Conservation (phyloP, 2,329 filamentous ascomycete genomes). For the Penicillium sp. region DNA sequence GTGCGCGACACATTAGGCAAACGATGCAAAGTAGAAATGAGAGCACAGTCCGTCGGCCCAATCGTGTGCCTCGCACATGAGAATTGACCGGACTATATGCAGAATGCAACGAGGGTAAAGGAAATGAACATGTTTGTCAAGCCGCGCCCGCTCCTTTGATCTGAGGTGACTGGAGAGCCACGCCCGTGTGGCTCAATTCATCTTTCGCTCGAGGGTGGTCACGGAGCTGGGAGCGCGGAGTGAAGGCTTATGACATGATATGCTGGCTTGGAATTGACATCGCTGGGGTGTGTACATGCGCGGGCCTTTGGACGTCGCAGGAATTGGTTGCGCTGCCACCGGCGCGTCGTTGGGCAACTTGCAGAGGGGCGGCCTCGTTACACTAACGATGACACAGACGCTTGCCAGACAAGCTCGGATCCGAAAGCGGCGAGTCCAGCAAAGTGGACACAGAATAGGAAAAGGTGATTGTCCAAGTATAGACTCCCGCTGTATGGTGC, state of each 20-base stretch:
- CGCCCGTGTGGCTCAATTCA: no score
- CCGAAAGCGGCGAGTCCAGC: slow-evolving; percentile 16
- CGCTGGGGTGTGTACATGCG: slow-evolving; percentile 37
- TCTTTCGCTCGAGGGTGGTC: no score
- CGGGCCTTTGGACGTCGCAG: slow-evolving; percentile 18
- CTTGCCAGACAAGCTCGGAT: slow-evolving; percentile 30
- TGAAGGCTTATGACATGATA: no score
- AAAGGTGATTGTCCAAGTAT: background rate
- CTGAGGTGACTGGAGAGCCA: no score
- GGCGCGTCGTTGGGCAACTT: slow-evolving; percentile 26
- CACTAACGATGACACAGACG: slow-evolving; percentile 36
- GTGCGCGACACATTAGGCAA: background rate
- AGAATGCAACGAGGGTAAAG: no score
- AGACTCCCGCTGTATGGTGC: background rate
- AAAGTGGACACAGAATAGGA: slow-evolving; percentile 3
- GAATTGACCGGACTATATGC: no score
- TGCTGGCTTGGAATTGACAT: slow-evolving; percentile 3
- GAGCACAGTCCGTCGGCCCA: no score
- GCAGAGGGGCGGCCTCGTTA: slow-evolving; percentile 29
- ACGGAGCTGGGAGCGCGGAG: no score
- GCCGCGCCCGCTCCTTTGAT: no score
- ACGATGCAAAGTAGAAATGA: background rate
- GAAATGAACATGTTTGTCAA: no score
- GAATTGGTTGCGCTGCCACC: slow-evolving; percentile 33
- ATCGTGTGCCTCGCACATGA: no score